These are phyloP conservation scores for Conoideocrella luteorostrata DNA, from an alignment of 2,329 filamentous ascomycete species.

Conservation along the genomic window DNA sequence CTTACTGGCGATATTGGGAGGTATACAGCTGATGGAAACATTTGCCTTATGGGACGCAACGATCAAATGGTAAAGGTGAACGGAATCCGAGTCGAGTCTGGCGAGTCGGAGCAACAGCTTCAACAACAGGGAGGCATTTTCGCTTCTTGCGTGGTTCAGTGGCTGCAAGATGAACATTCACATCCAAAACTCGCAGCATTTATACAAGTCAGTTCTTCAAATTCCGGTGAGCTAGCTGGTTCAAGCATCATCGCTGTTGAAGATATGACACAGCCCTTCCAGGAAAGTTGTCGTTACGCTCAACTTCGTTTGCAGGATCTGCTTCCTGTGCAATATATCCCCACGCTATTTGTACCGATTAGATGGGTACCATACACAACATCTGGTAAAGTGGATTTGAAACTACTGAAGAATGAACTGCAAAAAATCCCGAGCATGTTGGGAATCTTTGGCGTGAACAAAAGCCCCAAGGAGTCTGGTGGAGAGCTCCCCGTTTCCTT, in stretches of 20 bases:
- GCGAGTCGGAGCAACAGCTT: neutral
- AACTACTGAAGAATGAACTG: conserved; percentile 30
- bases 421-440: conserved; percentile 23
- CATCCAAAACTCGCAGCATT: neutral
- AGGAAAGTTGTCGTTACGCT: neutral
- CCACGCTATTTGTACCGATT: neutral
- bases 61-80: neutral
- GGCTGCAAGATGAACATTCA: neutral
- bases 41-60: neutral
- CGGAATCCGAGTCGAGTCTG: neutral
- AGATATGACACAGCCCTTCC: neutral
- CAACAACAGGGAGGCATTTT: neutral
- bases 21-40: neutral
- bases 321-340: neutral
- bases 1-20: neutral
- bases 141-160: neutral
- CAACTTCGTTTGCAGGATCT: neutral
- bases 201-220: neutral
- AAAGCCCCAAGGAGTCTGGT: neutral
- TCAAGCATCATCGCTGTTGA: neutral
- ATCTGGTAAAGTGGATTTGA: conserved; percentile 9
- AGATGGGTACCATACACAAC: neutral
- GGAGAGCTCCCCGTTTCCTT: neutral
- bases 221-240: neutral
- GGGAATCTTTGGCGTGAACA: neutral